These are phyloP conservation scores for Pisolithus marmoratus DNA, from an alignment of 768 basidiomycete genomes.

Conservation along the genomic window DNA sequence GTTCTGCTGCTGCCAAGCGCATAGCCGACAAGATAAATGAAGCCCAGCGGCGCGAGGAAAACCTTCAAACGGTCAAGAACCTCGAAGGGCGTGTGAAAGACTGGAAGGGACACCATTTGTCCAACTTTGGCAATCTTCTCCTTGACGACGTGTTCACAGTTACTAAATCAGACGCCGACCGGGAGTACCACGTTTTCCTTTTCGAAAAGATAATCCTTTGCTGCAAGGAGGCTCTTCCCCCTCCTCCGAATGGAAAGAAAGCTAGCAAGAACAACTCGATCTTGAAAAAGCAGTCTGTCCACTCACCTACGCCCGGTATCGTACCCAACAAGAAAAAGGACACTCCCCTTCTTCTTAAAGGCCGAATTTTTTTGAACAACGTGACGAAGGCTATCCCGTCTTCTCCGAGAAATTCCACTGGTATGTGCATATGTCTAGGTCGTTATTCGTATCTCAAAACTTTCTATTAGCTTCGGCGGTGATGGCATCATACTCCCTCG, in stretches of 20 bases:
- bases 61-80: constrained; percentile 83
- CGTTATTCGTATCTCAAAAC: constrained; percentile 1
- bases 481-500: constrained; percentile 67
- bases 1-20: constrained; percentile 82
- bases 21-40: constrained; percentile 97
- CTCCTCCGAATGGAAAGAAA: constrained; percentile 59
- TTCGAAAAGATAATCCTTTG: constrained; percentile 99
- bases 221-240: constrained; percentile 82
- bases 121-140: constrained; percentile 89
- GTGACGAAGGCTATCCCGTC: constrained; percentile 75
- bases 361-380: constrained; percentile 95
- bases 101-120: constrained; percentile 97
- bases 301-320: constrained; percentile 43
- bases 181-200: constrained; percentile 97
- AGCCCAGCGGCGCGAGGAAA: constrained; percentile 86
- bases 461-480: constrained; percentile 37
- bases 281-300: constrained; percentile 70
- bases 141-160: constrained; percentile 95
- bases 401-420: constrained; percentile 49
- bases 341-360: constrained; percentile 84
- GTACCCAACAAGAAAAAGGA: constrained; percentile 65
- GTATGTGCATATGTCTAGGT: constrained; percentile 38
- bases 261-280: constrained; percentile 81
- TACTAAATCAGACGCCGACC: constrained; percentile 91
- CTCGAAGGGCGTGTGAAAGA: constrained; percentile 87